phyloP scores from a whole-genome alignment of 495 filamentous ascomycete genomes.

The Penicillium arizonense region DNA sequence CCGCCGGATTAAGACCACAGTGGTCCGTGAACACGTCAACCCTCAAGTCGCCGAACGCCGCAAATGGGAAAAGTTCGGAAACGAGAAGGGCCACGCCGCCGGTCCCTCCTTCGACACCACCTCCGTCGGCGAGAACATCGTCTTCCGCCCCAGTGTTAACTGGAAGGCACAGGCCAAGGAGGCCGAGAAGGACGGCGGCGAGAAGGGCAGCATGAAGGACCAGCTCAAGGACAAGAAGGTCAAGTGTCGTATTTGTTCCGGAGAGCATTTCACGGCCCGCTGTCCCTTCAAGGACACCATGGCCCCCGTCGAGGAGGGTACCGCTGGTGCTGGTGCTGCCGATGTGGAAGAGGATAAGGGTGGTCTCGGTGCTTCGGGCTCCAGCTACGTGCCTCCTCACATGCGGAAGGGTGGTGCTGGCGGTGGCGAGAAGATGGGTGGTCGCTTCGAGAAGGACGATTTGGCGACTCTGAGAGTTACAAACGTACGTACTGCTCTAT shows the following conservation, averaged over 20 bases:
- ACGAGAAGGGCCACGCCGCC: conserved; percentile 67
- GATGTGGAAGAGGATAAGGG: conserved; percentile 54
- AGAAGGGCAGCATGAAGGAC: conserved; percentile 76
- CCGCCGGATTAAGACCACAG: conserved; percentile 85
- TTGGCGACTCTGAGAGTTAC: conserved; percentile 93
- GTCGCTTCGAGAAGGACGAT: conserved; percentile 95
- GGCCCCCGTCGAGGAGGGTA: conserved; percentile 67
- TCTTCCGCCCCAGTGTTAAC: conserved; percentile 84
- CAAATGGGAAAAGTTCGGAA: conserved; percentile 88
- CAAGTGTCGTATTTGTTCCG: conserved; percentile 97
- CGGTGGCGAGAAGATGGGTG: conserved; percentile 85
- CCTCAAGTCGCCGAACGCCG: conserved; percentile 93
- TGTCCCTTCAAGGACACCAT: conserved; percentile 87
- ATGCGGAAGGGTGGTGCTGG: conserved; percentile 68
- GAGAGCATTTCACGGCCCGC: conserved; percentile 96
- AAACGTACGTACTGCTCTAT: conserved; percentile 65
- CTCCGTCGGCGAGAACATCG: conserved; percentile 92
- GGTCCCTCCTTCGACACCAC: conserved; percentile 83
- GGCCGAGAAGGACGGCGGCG: conserved; percentile 71
- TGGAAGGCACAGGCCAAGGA: conserved; percentile 88
- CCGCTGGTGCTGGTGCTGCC: conserved; percentile 53
- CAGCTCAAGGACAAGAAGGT: conserved; percentile 98
- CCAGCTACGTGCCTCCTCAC: conserved; percentile 90
- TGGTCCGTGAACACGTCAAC: conserved; percentile 89
- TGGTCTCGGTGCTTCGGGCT: conserved; percentile 63